Percentiles rank a stretch among this genome's conserved stretches.
Evolutionary conservation across 2,329 filamentous ascomycete genomes (phyloP).

Genomic region (Trichophyton mentagrophytes): DNA sequence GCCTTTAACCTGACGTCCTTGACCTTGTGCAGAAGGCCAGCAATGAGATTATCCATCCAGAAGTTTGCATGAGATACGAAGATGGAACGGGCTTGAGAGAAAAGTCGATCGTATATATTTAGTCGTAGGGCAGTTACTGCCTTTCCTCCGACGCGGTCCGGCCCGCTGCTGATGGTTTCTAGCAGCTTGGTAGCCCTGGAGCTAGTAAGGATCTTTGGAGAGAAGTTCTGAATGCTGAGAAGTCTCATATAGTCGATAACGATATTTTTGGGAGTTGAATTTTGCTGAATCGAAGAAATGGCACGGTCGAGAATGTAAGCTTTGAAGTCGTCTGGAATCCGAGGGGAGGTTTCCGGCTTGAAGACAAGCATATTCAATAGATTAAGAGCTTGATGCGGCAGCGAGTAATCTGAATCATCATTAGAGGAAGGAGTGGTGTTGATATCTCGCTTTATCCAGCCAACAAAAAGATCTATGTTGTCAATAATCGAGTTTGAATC

Average conservation of each 20-base stretch:
- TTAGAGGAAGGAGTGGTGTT: constrained; percentile 46
- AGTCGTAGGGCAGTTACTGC: constrained; percentile 67
- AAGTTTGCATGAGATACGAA: constrained; percentile 58
- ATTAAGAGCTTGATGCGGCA: constrained; percentile 65
- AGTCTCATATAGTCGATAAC: constrained; percentile 69
- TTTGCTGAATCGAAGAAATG: constrained; percentile 59
- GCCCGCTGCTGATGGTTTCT: constrained; percentile 56
- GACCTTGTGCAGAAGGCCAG: constrained; percentile 60
- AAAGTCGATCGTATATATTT: constrained; percentile 62
- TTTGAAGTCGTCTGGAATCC: constrained; percentile 65
- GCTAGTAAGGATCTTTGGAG: constrained; percentile 57
- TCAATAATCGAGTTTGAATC: constrained; percentile 58
- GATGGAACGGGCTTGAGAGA: constrained; percentile 55
- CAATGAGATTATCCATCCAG: constrained; percentile 74
- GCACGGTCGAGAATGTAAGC: constrained; percentile 69
- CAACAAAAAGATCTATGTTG: constrained; percentile 64
- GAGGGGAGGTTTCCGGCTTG: constrained; percentile 55
- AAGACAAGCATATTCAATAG: constrained; percentile 66
- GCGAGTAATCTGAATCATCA: constrained; percentile 47
- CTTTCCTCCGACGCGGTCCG: constrained; percentile 63
- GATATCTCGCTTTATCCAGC: constrained; percentile 76
- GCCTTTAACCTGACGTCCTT: constrained; percentile 65
- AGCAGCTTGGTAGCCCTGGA: constrained; percentile 61
- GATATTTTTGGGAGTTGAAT: constrained; percentile 59
- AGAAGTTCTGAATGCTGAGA: constrained; percentile 67